These are phyloP conservation scores for Spergularia azorica DNA, from an alignment of 179 eudicot genomes.

Conservation along the genomic window DNA sequence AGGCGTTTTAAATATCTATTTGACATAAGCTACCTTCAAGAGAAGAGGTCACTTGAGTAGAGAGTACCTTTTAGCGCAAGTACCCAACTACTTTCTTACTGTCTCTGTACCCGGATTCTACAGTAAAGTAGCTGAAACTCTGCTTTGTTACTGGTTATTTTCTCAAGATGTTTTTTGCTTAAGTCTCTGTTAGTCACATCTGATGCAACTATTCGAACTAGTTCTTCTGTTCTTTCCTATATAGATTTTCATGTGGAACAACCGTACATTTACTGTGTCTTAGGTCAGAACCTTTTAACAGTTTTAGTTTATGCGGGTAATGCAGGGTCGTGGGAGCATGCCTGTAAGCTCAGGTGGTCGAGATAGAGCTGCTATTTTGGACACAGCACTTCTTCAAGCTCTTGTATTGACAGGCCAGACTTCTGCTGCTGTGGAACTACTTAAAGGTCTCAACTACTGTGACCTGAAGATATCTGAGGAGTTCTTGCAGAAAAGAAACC, in stretches of 20 bases:
- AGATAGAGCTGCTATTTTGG: slow-evolving; percentile 89
- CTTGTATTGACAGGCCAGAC: slow-evolving; percentile 86
- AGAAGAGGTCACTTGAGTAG: not conserved
- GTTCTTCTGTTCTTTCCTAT: not conserved
- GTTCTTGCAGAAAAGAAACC: slow-evolving; percentile 73
- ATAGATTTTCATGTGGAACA: not conserved
- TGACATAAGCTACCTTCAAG: not conserved
- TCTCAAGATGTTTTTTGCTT: not conserved
- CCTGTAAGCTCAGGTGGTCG: slow-evolving; percentile 83
- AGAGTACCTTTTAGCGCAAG: not conserved
- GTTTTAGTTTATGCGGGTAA: slow-evolving; percentile 28
- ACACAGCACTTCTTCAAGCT: slow-evolving; percentile 94
- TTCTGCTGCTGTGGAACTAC: slow-evolving; percentile 72
- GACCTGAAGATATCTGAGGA: slow-evolving; percentile 90
- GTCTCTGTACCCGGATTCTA: not conserved
- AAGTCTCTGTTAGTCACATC: too few species aligned
- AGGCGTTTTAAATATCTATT: not conserved
- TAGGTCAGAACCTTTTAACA: not conserved
- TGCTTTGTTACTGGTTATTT: not conserved
- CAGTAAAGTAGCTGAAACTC: not conserved
- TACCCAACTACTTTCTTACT: not conserved
- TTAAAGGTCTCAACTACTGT: slow-evolving; percentile 90
- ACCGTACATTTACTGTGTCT: not conserved
- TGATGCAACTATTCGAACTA: not conserved
- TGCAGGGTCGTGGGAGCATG: slow-evolving; percentile 64